These are phyloP conservation scores for Eucalyptus polyanthemos DNA, from an alignment of 345 rosid species.

Conservation along the genomic window DNA sequence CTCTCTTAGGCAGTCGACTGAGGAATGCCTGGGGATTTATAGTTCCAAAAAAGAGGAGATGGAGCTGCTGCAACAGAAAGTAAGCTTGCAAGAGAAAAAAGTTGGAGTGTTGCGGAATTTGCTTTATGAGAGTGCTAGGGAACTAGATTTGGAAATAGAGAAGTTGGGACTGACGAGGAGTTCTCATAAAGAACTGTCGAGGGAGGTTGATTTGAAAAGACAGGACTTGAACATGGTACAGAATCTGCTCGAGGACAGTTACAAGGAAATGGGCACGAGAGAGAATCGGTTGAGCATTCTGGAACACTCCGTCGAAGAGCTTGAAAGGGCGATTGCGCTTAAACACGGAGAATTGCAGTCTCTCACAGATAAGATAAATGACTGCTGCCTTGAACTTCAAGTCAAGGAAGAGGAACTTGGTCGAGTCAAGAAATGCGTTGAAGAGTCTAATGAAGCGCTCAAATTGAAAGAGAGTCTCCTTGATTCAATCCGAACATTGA, in stretches of 20 bases:
- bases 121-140: background rate
- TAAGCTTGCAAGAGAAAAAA: background rate
- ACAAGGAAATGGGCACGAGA: background rate
- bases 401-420: background rate
- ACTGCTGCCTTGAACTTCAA: background rate
- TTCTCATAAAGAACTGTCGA: background rate
- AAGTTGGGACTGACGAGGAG: background rate
- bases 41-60: background rate
- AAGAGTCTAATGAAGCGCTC: background rate
- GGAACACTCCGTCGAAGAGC: background rate
- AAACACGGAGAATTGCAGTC: background rate
- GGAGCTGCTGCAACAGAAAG: background rate
- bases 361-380: background rate
- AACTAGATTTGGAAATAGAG: background rate
- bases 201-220: background rate
- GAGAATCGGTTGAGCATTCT: background rate
- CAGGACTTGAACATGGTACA: background rate
- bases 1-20: background rate
- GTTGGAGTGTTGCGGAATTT: background rate
- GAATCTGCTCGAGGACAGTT: background rate
- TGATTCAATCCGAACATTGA: background rate
- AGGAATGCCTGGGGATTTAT: background rate
- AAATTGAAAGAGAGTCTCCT: background rate
- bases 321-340: background rate
- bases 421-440: background rate